Base-by-base conservation (phyloP, 768 basidiomycete genomes). In the Leccinum arenicola region DNA sequence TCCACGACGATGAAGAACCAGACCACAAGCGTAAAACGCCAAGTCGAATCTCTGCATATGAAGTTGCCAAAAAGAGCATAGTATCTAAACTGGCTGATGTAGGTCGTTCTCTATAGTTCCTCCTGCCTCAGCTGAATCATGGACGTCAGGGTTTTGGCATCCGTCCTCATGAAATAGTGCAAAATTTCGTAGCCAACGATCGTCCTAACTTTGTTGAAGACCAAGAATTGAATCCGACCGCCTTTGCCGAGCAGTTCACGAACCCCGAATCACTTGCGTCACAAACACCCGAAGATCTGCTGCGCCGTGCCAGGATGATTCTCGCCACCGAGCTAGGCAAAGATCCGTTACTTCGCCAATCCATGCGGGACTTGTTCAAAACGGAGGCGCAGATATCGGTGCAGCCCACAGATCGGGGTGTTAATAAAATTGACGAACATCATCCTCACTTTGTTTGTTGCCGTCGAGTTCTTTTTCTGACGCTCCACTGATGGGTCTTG, bases 321-420 rank as follows among this genome's bases (percentile, higher is more conserved):
- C 75, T 98, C 50, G 83, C 89, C 6, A 93, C 91, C 0, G 97
- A 98, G 71, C 81, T 98, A 17, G 91, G 92, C 35, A 95, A 91
- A 69, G 96, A 99, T 71, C 96, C 96, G 12, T 76, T 93, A 11
- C 81, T 99, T 31, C 81, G 93, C 45, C 85, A 87, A 61, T 81
- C 86, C 57, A 85, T 93, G 53, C 85, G 97, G 54, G 80, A 85
- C 56, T 69, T 83, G 38, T 95, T 94, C 79, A 86, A 83, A 68
- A 78, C 80, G 12, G 84, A 88, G 61, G 96, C 89, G 2, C 78
- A 84, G 19, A 77, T 98, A 33, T 86, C 89, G 21, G 86, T 95
- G 15, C 78, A 81, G 51, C 95, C 96, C 0, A 98, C 96, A 1
- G 95, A 96, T 54, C 84, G 89, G 51, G 97, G 97, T 21, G 75